Conservation (phyloP, 441 rosid genomes). For the Erodium trifolium region DNA sequence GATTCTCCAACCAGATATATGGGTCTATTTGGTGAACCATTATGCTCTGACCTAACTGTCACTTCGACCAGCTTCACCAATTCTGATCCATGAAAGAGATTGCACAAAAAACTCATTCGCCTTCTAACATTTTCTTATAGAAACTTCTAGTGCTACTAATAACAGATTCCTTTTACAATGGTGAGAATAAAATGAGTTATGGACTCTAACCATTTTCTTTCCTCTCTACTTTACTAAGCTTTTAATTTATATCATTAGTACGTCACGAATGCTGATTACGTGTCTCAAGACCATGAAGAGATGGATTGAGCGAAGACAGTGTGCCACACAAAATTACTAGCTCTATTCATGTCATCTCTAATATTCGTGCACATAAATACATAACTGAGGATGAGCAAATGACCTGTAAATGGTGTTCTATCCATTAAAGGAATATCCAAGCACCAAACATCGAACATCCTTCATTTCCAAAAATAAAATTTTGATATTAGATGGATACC, state of each 20-base stretch:
- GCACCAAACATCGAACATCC: conserved; percentile 85
- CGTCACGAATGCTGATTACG: background rate
- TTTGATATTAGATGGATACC: conserved; percentile 2
- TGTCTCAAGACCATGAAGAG: background rate
- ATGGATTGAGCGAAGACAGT: background rate
- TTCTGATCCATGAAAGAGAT: conserved; percentile 32
- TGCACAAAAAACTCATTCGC: background rate
- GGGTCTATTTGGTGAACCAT: conserved; percentile 48
- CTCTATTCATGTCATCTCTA: background rate
- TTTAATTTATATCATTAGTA: background rate
- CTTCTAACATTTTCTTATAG: background rate
- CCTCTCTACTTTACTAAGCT: background rate
- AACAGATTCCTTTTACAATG: background rate
- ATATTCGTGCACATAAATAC: background rate
- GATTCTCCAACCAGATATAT: conserved; percentile 88
- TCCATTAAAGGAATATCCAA: conserved; percentile 79
- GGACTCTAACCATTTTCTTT: background rate
- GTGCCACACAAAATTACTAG: background rate
- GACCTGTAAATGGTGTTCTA: conserved; percentile 66
- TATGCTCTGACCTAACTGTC: conserved; percentile 45
- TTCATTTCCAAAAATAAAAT: conserved; percentile 22
- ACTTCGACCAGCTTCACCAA: conserved; percentile 57
- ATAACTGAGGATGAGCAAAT: conserved; percentile 2
- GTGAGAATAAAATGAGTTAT: background rate
- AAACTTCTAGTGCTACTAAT: background rate